Evolutionary conservation across 495 filamentous ascomycete genomes (phyloP).

Genomic region (Tetracladium marchalianum): DNA sequence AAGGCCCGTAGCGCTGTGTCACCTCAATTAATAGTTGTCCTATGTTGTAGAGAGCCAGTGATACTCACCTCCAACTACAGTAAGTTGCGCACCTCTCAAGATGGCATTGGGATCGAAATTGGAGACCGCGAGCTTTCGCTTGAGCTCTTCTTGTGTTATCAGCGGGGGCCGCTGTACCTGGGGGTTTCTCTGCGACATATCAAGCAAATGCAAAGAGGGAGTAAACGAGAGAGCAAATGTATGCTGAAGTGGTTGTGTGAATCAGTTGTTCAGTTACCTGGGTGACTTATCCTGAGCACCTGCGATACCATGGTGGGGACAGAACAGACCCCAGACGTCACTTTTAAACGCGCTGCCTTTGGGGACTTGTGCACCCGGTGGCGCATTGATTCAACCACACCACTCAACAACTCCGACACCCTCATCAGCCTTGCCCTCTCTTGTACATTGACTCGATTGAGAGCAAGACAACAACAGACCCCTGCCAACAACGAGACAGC

Average conservation of each 20-base stretch:
- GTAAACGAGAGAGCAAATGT: not conserved
- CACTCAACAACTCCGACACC: too few species aligned
- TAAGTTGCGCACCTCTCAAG: conserved; percentile 80
- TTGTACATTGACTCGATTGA: too few species aligned
- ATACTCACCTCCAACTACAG: conserved; percentile 74
- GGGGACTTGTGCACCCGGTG: too few species aligned
- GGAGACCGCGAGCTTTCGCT: conserved; percentile 49
- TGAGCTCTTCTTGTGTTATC: conserved; percentile 31
- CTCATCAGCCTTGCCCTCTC: too few species aligned
- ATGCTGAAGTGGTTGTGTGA: not conserved
- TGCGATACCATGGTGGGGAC: too few species aligned
- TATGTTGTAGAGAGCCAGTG: conserved; percentile 1
- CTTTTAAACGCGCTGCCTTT: too few species aligned
- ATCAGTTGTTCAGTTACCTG: not conserved
- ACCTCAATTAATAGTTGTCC: conserved; percentile 6
- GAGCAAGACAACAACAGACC: too few species aligned
- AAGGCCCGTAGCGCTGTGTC: conserved; percentile 68
- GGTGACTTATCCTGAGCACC: too few species aligned
- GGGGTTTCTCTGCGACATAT: not conserved
- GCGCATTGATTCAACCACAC: too few species aligned
- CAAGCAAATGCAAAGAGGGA: not conserved
- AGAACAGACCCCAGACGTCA: too few species aligned
- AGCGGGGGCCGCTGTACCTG: conserved; percentile 12
- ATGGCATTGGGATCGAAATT: conserved; percentile 92
- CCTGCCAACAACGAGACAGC: too few species aligned